Percentiles rank a stretch among this genome's conserved stretches.
These are phyloP conservation scores for Fusarium pseudocircinatum DNA, from an alignment of 2,329 filamentous ascomycete species.

Conservation along the genomic window DNA sequence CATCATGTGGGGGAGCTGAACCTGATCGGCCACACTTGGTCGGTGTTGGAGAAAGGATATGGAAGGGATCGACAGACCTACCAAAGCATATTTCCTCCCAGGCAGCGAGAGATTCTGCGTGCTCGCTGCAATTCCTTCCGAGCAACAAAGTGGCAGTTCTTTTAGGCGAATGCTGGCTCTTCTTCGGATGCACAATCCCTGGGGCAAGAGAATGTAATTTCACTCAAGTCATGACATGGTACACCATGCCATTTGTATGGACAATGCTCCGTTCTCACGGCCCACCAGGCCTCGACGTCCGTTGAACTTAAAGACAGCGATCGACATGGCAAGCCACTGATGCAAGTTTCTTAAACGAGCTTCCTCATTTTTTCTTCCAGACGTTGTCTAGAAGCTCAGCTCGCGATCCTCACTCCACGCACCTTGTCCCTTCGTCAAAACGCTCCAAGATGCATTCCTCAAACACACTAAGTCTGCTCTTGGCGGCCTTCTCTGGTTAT, in stretches of 20 bases:
- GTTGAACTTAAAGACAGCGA: conserved; percentile 9
- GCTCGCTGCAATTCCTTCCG: neutral
- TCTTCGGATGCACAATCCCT: neutral
- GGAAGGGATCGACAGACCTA: conserved; percentile 14
- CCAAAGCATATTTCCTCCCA: neutral
- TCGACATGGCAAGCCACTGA: conserved; percentile 8
- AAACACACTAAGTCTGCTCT: conserved; percentile 21
- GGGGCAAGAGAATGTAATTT: neutral
- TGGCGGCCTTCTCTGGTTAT: conserved; percentile 22
- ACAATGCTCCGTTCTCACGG: neutral
- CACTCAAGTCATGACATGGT: neutral
- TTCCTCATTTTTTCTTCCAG: conserved; percentile 4
- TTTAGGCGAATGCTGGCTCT: neutral
- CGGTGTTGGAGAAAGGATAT: neutral
- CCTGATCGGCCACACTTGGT: neutral
- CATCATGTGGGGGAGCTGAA: conserved; percentile 18
- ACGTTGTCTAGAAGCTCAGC: conserved; percentile 5
- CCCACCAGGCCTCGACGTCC: neutral
- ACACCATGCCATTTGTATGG: neutral
- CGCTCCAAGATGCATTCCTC: conserved; percentile 20
- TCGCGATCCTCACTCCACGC: neutral
- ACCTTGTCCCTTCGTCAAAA: neutral
- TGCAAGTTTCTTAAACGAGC: neutral
- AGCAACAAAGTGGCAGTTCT: neutral
- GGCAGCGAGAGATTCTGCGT: neutral